These are phyloP conservation scores for Colletotrichum tropicicola DNA, from an alignment of 2,329 filamentous ascomycete genomes.

Conservation along the genomic window DNA sequence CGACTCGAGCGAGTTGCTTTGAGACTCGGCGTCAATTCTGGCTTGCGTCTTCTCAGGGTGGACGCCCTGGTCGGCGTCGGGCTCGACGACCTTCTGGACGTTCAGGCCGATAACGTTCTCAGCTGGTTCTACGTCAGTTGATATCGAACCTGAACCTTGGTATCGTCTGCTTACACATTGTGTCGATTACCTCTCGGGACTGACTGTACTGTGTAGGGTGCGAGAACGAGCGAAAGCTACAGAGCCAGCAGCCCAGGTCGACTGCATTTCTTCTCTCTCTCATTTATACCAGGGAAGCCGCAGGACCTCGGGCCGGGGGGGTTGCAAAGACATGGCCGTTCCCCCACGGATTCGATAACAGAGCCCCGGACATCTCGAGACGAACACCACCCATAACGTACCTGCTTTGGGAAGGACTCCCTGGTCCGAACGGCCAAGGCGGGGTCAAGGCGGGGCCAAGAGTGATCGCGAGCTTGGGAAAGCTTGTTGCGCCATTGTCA, in stretches of 20 bases:
- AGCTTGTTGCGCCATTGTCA: conserved; percentile 26
- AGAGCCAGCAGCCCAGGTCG: neutral
- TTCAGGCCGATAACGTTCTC: conserved; percentile 22
- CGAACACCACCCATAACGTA: neutral
- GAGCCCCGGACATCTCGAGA: neutral
- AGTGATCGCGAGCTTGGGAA: conserved; percentile 22
- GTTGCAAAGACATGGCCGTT: neutral
- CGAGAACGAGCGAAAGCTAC: neutral
- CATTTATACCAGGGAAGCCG: neutral
- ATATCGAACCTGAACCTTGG: neutral
- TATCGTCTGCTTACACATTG: conserved; percentile 6
- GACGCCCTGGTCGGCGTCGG: conserved; percentile 5
- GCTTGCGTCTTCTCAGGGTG: neutral
- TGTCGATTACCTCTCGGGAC: neutral
- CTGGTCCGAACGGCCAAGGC: conserved; percentile 7
- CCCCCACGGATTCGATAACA: neutral
- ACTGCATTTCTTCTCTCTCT: neutral
- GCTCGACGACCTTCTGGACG: conserved; percentile 21
- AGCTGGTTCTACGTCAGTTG: neutral
- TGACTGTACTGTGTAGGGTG: neutral
- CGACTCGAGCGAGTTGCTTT: neutral
- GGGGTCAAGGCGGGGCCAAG: conserved; percentile 21
- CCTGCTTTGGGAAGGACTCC: neutral
- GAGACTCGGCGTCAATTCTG: conserved; percentile 7
- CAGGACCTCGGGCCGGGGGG: too few relatives aligned